phyloP scores from a whole-genome alignment of 148 eudicot genomes.

The Cornus controversa region DNA sequence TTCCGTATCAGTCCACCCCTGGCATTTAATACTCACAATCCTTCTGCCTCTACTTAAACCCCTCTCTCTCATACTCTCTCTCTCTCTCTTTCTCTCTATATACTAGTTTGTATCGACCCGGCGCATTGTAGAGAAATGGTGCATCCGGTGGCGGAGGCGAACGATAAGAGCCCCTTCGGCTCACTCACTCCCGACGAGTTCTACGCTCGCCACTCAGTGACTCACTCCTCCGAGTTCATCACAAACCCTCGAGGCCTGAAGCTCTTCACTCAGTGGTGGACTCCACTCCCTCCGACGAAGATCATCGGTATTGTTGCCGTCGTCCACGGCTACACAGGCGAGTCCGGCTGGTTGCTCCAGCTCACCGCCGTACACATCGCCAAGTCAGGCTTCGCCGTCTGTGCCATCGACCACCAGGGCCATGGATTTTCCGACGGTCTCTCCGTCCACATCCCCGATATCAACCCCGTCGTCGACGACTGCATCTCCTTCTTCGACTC shows the following conservation, averaged over 20 bases:
- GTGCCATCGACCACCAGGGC: conserved; percentile 92
- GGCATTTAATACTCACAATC: too few relatives aligned
- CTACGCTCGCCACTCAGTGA: conserved; percentile 72
- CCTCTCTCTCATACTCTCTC: not conserved
- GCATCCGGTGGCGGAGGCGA: too few relatives aligned
- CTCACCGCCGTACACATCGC: conserved; percentile 73
- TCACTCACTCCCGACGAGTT: conserved; percentile 46
- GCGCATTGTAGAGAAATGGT: too few relatives aligned
- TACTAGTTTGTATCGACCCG: too few relatives aligned
- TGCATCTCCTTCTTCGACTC: conserved; percentile 61
- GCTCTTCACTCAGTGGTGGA: conserved; percentile 92
- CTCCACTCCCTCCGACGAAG: conserved; percentile 39
- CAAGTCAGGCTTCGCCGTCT: conserved; percentile 67
- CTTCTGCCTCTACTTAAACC: too few relatives aligned
- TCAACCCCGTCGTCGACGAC: conserved; percentile 78
- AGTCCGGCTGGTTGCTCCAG: conserved; percentile 82
- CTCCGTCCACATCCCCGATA: conserved; percentile 70
- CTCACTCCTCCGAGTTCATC: conserved; percentile 69
- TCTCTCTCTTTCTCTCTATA: not conserved
- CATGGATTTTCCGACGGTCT: conserved; percentile 91
- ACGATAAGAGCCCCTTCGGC: too few relatives aligned
- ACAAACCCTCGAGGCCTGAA: conserved; percentile 62
- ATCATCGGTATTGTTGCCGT: conserved; percentile 46
- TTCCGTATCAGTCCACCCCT: too few relatives aligned
- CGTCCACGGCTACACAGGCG: conserved; percentile 97